Evolutionary conservation across 768 basidiomycete genomes (phyloP), one percentile per base, ranked within the genome.

Genomic region (Termitomyces sp.): DNA sequence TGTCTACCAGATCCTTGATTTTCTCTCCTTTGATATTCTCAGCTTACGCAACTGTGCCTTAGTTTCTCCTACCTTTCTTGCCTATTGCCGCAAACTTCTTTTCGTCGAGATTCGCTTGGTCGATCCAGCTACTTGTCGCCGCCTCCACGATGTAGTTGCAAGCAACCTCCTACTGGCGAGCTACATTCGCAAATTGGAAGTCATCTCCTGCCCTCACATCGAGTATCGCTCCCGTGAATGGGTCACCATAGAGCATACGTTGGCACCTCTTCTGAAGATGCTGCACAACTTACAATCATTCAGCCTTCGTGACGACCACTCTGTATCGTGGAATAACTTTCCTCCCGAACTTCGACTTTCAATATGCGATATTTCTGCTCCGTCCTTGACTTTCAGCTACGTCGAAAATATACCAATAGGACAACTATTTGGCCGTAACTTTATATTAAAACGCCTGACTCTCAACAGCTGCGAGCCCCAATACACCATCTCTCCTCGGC

Each of bases 181-280:
- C 23, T 49, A 36, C 23, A 18, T 49, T 10, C 7, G 48, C 25
- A 38, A 13, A n/a, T n/a, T 49, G 35, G 48, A 49, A 18, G 52
- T 60, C 13, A 20, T 43, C 9, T 32, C 52, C 7, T 29, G 18
- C 7, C 33, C 50, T 6, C 23, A 39, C n/a, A 29, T 25, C 6
- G 56, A 60, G 29, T 51, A 57, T 38, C 55, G 59, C 18, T 27
- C 29, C 7, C 56, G 59, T 18, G 36, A 53, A n/a, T 60, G 59
- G 59, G 52, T 60, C 22, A 57, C 48, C 4, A 49, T 60, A 52
- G 59, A 60, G 40, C 57, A 57, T 33, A 60, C 59, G 20, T 27
- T 60, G 3, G 56, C 56, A n/a, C 56, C 51, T 38, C 27, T 60
- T 10, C 38, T 60, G 3, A 52, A 53, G 31, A 54, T 53, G 35